phyloP scores from a whole-genome alignment of 768 basidiomycete genomes.

The Podaxis carcinomalis region DNA sequence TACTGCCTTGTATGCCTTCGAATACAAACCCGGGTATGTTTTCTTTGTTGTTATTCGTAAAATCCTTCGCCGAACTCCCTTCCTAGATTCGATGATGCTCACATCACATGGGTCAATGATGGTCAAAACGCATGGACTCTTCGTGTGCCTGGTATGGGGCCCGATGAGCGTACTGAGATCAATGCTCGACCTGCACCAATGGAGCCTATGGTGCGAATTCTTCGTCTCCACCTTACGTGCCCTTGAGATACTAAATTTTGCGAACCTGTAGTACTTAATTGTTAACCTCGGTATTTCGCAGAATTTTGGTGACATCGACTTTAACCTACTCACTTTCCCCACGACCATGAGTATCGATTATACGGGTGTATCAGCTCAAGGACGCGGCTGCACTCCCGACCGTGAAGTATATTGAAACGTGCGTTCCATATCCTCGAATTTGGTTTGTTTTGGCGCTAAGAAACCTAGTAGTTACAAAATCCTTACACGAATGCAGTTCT shows the following conservation, averaged over 20 bases:
- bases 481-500: constrained; percentile 61
- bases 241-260: neutral
- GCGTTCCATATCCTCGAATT: constrained; percentile 17
- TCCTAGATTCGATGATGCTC: constrained; percentile 43
- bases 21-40: constrained; percentile 44
- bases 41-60: neutral
- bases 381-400: constrained; percentile 59
- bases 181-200: constrained; percentile 48
- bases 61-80: constrained; percentile 12
- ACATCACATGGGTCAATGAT: constrained; percentile 69
- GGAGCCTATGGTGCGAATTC: constrained; percentile 57
- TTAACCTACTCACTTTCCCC: constrained; percentile 45
- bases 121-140: constrained; percentile 55
- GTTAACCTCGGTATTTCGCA: constrained; percentile 63
- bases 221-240: neutral
- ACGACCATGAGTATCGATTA: constrained; percentile 68
- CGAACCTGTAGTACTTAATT: constrained; percentile 49
- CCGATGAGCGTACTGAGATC: constrained; percentile 48
- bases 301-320: constrained; percentile 61
- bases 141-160: constrained; percentile 40
- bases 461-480: constrained; percentile 40
- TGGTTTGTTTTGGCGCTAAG: neutral
- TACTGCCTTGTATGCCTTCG: constrained; percentile 43
- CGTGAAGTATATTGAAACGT: constrained; percentile 64
- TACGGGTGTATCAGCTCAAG: constrained; percentile 64